Evolutionary conservation across 257 asterid species (phyloP), one percentile per base, ranked within the genome.

Genomic region (Petrea volubilis): DNA sequence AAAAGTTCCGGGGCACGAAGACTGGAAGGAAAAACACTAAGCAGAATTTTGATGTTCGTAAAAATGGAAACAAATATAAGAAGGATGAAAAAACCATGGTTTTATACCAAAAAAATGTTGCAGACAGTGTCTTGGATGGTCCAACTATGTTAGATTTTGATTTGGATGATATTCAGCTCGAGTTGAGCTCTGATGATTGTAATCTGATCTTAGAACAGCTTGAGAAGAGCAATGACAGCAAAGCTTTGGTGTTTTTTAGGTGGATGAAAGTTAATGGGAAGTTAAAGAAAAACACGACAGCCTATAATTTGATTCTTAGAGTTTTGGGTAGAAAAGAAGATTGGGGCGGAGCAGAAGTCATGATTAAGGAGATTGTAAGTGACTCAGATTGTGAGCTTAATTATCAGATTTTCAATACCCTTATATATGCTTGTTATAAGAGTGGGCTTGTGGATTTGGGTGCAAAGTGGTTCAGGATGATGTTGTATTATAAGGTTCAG

Each of bases 201-300:
- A 91, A 86, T 81, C 75, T 56, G n/a, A 75, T 86, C 59, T 79
- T 93, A 81, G 86, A 77, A 80, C 81, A 78, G 74, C 84, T 91
- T 44, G 96, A 89, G 82, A 80, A 74, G 69, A 68, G 73, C 57
- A 58, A 74, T 44, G 88, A 70, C 49, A 55, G 58, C 68, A 80
- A 83, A 76, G 87, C 96, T 2, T 79, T 87, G 75, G 71, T 81
- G 21, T 83, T 88, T 73, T 93, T 89, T 47, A 75, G 80, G 77
- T 89, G 96, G 98, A 93, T 93, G 98, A 84, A 74, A 76, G 77
- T 59, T 67, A 87, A 87, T 77, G 86, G 90, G 72, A 89, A 87
- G 82, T 82, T 93, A 82, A 76, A 79, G 80, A 82, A 76, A 73
- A 93, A 91, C 72, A 70, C 65, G 71, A 70, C 67, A 58, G 98